Base-by-base conservation (phyloP, 2,329 filamentous ascomycete species). In the Talaromyces sp. region DNA sequence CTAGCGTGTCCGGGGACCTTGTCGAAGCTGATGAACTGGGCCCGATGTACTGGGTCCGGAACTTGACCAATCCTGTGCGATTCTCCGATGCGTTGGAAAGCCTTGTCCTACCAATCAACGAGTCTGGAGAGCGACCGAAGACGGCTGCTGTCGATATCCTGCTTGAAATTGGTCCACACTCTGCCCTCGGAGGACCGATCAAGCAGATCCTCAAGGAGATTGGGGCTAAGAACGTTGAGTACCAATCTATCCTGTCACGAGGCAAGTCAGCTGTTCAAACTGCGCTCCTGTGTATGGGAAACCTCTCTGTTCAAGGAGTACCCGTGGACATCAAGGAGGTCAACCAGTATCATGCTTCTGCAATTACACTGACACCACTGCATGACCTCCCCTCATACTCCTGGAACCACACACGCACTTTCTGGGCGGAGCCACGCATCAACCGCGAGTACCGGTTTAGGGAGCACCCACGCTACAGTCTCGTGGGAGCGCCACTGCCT, bases 391-490 rank as follows among this genome's bases (percentile, higher is more conserved):
- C 65, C 1, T 2, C 54, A 2, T 67, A 67, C 31, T 19, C 57
- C 1, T 67, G 65, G 65, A 56, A 66, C 40, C 62, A 66, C 28
- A 21, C 36, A 6, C 17, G 28, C 8, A n/a, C 17, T 1, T 53
- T 57, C 53, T 66, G 64, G 64, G 10, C 28, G 1, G 61, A 64
- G 9, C 65, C 66, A 5, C 66, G 69, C 36, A 22, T 50, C 2
- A 28, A 35, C 5, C 25, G 39, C n/a, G 41, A 46, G 11, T 56
- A 21, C 17, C 53, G 57, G 6, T 69, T 37, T 69, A 70, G 5
- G 65, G 63, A 8, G 65, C 67, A n/a, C 69, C 63, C 1, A 67
- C 67, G 28, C 13, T 21, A 50, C n/a, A 41, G 45, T 41, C 9
- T 59, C 9, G 28, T 59, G 4, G 57, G 57, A 17, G 4, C 15